These are phyloP conservation scores for Puccinia novopanici DNA, from an alignment of 1,284 basidiomycete genomes.

Conservation along the genomic window DNA sequence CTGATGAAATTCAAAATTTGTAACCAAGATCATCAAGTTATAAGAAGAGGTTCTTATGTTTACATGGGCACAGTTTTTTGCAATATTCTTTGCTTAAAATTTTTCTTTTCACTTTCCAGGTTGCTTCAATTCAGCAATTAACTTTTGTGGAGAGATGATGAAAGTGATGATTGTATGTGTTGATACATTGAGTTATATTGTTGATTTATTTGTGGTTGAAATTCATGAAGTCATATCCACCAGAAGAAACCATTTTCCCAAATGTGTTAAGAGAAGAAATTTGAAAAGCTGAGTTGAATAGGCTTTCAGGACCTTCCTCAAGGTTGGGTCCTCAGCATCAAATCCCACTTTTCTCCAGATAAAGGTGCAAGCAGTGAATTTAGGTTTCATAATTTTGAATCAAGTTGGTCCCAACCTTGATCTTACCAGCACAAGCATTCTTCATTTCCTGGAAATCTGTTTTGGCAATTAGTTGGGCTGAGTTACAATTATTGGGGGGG, in stretches of 20 bases:
- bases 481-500: background rate
- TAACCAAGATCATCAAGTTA: background rate
- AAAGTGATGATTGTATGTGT: slow-evolving; percentile 15
- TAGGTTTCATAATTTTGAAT: slow-evolving; percentile 9
- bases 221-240: slow-evolving; percentile 12
- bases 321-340: slow-evolving; percentile 37
- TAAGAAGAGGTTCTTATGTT: background rate
- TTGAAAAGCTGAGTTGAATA: slow-evolving; percentile 4
- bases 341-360: slow-evolving; percentile 23
- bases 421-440: slow-evolving; percentile 3
- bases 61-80: background rate
- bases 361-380: background rate
- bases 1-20: background rate
- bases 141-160: background rate
- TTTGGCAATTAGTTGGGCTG: background rate
- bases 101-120: background rate
- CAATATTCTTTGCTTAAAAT: background rate
- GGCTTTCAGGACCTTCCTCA: slow-evolving; percentile 10
- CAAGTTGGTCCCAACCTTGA: background rate
- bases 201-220: slow-evolving; percentile 9
- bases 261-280: slow-evolving; percentile 16
- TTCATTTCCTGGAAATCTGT: slow-evolving; percentile 1
- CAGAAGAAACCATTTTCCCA: background rate
- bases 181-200: background rate
- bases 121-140: background rate